Conservation (phyloP, 371 early-diverging fungal species). For the Mucor sp. region DNA sequence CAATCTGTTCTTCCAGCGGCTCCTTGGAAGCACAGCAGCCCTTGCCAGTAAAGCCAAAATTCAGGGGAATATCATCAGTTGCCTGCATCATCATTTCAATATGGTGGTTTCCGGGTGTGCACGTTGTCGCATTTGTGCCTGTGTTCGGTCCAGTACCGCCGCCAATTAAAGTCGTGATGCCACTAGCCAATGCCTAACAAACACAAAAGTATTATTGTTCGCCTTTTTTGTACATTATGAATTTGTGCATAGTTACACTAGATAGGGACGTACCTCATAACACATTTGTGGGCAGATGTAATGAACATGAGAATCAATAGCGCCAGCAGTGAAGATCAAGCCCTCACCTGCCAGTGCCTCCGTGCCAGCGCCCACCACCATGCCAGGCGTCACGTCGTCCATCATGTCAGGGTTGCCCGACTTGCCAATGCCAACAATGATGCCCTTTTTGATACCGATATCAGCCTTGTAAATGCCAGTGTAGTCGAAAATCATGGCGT, state of each 20-base stretch:
- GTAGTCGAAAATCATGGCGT: slow-evolving; percentile 89
- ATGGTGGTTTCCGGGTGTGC: slow-evolving; percentile 83
- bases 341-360: slow-evolving; percentile 95
- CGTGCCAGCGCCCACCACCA: slow-evolving; percentile 88
- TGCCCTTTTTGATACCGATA: slow-evolving; percentile 87
- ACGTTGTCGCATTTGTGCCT: slow-evolving; percentile 93
- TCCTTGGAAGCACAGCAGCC: slow-evolving; percentile 73
- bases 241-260: slow-evolving; percentile 2
- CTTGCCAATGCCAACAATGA: slow-evolving; percentile 90
- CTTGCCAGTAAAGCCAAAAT: slow-evolving; percentile 94
- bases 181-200: slow-evolving; percentile 74
- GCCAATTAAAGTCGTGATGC: slow-evolving; percentile 90
- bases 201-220: background rate
- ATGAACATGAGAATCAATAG: slow-evolving; percentile 90
- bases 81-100: slow-evolving; percentile 86
- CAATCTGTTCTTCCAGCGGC: slow-evolving; percentile 79
- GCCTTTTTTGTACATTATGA: slow-evolving; percentile 2
- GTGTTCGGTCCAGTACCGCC: slow-evolving; percentile 96
- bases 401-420: slow-evolving; percentile 95
- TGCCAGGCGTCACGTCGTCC: slow-evolving; percentile 87
- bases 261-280: slow-evolving; percentile 58
- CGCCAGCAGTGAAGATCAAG: slow-evolving; percentile 90
- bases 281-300: slow-evolving; percentile 90
- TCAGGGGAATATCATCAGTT: slow-evolving; percentile 84
- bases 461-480: slow-evolving; percentile 96